A percentile compares a stretch with the other conserved stretches of the same genome.
Evolutionary conservation across 1,284 basidiomycete species (phyloP).

Genomic region (Takashimella tepidaria): DNA sequence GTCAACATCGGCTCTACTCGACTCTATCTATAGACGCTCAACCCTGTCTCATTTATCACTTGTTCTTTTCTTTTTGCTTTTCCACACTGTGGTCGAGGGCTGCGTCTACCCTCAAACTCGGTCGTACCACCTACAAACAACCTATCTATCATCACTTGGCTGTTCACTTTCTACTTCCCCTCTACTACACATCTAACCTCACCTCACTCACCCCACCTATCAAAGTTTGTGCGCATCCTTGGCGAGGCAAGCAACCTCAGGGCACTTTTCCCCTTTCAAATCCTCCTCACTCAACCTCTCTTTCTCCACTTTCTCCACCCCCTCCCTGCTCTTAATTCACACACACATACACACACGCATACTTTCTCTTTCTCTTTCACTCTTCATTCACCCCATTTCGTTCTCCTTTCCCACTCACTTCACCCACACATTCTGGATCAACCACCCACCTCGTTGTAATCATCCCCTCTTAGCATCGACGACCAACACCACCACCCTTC

Average conservation of each 20-base stretch:
- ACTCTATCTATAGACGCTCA: too few relatives aligned
- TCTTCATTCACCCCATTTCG: not conserved
- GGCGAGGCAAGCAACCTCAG: too few relatives aligned
- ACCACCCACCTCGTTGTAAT: not conserved
- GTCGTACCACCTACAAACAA: too few relatives aligned
- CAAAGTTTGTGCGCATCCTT: too few relatives aligned
- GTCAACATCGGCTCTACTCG: too few relatives aligned
- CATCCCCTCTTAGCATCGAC: not conserved
- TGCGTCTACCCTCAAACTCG: not conserved
- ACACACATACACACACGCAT: not conserved
- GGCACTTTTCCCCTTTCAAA: too few relatives aligned
- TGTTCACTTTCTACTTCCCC: too few relatives aligned
- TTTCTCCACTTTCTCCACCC: not conserved
- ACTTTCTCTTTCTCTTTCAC: not conserved
- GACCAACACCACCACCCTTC: too few relatives aligned
- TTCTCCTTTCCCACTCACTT: not conserved
- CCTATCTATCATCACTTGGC: too few relatives aligned
- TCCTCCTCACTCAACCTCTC: not conserved
- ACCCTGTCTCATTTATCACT: too few relatives aligned
- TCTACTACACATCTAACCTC: not conserved
- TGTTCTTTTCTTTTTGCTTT: too few relatives aligned
- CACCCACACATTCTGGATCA: not conserved
- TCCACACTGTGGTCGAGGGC: not conserved
- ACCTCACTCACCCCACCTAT: not conserved
- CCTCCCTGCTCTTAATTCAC: not conserved